Conservation (phyloP, 2,329 filamentous ascomycete genomes). For the Aspergillus eucalypticola region DNA sequence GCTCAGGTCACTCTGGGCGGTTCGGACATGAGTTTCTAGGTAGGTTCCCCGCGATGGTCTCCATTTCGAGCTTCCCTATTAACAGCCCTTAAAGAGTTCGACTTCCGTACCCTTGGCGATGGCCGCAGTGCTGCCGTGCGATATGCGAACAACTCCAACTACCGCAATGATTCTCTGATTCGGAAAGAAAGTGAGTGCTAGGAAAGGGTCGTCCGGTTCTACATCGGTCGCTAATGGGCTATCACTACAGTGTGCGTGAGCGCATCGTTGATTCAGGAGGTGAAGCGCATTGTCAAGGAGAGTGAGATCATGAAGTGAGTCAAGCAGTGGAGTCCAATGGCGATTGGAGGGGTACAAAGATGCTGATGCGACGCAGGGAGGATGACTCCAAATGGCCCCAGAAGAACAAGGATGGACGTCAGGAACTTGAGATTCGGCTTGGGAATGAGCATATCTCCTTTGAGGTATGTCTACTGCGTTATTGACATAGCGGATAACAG, state of each 20-base stretch:
- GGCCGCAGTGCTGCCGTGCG: slow-evolving; percentile 89
- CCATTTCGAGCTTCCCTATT: slow-evolving; percentile 25
- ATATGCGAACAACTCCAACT: slow-evolving; percentile 99
- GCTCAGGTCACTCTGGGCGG: slow-evolving; percentile 94
- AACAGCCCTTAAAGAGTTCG: slow-evolving; percentile 69
- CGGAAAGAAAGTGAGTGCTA: slow-evolving; percentile 89
- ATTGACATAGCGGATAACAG: not conserved
- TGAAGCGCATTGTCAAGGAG: slow-evolving; percentile 94
- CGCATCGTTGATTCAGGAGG: slow-evolving; percentile 83
- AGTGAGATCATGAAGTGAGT: slow-evolving; percentile 94
- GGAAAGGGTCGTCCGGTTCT: slow-evolving; percentile 8
- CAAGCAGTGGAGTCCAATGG: not conserved
- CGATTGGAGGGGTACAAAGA: not conserved
- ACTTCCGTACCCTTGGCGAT: slow-evolving; percentile 89
- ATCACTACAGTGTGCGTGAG: slow-evolving; percentile 82
- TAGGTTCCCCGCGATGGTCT: slow-evolving; percentile 45
- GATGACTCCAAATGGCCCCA: slow-evolving; percentile 98
- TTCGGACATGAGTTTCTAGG: slow-evolving; percentile 98
- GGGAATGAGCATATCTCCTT: slow-evolving; percentile 97
- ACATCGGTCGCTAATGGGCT: slow-evolving; percentile 20
- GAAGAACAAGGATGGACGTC: slow-evolving; percentile 98
- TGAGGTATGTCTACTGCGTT: slow-evolving; percentile 61
- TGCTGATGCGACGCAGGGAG: slow-evolving; percentile 62
- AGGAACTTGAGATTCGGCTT: slow-evolving; percentile 91
- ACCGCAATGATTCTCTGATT: slow-evolving; percentile 96